Evolutionary conservation across 2,329 filamentous ascomycete genomes (phyloP).

Genomic region (Cladosporium oxysporum): DNA sequence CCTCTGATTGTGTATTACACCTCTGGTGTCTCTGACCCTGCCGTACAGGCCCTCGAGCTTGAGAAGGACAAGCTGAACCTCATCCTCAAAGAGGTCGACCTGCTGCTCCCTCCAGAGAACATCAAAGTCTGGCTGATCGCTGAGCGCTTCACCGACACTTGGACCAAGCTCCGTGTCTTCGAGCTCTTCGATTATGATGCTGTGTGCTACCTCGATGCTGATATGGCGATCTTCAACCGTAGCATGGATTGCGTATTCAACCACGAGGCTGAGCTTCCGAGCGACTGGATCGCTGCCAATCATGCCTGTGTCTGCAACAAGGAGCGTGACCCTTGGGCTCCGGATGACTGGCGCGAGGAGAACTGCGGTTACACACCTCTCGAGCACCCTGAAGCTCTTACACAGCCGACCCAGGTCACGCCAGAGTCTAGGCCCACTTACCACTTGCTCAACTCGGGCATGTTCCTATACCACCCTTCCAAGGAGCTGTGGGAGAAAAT

Average conservation of each 20-base stretch:
- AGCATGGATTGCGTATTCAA: slow-evolving; percentile 52
- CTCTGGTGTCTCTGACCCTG: slow-evolving; percentile 42
- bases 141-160: slow-evolving; percentile 56
- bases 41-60: slow-evolving; percentile 44
- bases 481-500: slow-evolving; percentile 44
- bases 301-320: slow-evolving; percentile 57
- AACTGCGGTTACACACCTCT: slow-evolving; percentile 54
- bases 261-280: slow-evolving; percentile 36
- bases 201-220: slow-evolving; percentile 55
- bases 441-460: slow-evolving; percentile 53
- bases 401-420: slow-evolving; percentile 39
- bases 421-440: slow-evolving; percentile 41
- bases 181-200: slow-evolving; percentile 44
- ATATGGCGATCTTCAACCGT: slow-evolving; percentile 49
- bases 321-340: slow-evolving; percentile 53
- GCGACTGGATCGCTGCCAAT: slow-evolving; percentile 50
- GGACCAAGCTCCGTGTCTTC: slow-evolving; percentile 59
- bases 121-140: slow-evolving; percentile 47
- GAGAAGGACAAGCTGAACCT: slow-evolving; percentile 47
- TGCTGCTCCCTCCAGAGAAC: slow-evolving; percentile 43
- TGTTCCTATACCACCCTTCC: slow-evolving; percentile 53
- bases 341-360: slow-evolving; percentile 47
- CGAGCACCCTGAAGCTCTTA: slow-evolving; percentile 39
- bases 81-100: slow-evolving; percentile 42
- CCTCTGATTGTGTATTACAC: slow-evolving; percentile 56